These are phyloP conservation scores for Xylaria digitata DNA, from an alignment of 2,329 filamentous ascomycete genomes.

Conservation along the genomic window DNA sequence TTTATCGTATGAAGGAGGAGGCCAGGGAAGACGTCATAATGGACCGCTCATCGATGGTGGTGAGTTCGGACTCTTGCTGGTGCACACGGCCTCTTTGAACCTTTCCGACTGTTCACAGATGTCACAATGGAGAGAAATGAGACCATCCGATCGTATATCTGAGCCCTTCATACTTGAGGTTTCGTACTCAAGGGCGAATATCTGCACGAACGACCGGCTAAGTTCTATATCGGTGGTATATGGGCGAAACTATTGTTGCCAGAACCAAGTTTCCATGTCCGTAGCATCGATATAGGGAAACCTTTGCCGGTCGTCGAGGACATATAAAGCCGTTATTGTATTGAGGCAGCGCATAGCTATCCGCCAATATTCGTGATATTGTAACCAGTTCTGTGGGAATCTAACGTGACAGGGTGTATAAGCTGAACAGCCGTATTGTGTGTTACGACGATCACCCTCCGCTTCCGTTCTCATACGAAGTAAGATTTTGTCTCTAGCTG, in stretches of 20 bases:
- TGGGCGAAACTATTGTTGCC: conserved; percentile 5
- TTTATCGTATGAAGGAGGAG: neutral
- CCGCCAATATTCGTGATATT: neutral
- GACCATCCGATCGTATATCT: conserved; percentile 2
- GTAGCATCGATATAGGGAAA: neutral
- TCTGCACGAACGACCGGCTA: conserved; percentile 10
- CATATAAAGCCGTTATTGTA: conserved; percentile 12
- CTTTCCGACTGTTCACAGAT: conserved; percentile 19
- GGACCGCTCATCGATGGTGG: conserved; percentile 10
- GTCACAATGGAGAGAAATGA: conserved; percentile 12
- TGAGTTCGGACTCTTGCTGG: neutral
- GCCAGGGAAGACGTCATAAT: conserved; percentile 19
- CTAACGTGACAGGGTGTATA: neutral
- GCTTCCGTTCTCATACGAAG: conserved; percentile 6
- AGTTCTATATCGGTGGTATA: conserved; percentile 10
- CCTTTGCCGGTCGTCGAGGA: conserved; percentile 3
- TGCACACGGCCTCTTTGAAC: conserved; percentile 6
- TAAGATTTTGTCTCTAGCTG: conserved; percentile 9
- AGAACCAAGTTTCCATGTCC: conserved; percentile 3
- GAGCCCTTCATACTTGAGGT: neutral
- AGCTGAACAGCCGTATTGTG: neutral
- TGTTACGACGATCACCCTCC: neutral
- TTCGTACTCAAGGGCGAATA: conserved; percentile 9
- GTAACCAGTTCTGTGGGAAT: neutral
- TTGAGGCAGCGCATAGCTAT: neutral